These are phyloP conservation scores for Podila verticillata DNA, from an alignment of 192 early-diverging fungal species.

Conservation along the genomic window DNA sequence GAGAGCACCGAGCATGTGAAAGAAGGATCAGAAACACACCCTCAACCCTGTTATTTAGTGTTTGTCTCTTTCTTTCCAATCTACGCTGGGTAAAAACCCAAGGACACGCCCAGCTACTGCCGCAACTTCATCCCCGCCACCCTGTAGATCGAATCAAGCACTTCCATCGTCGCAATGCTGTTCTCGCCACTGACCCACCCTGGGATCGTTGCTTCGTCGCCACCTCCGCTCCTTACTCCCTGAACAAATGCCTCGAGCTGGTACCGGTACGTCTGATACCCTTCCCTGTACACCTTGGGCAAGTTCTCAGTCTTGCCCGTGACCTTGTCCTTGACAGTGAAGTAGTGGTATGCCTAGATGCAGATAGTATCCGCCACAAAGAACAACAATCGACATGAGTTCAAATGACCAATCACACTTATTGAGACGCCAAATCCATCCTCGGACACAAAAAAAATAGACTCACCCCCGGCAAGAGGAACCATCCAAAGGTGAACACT, in stretches of 20 bases:
- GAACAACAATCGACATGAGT: too few species aligned
- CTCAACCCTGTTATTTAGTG: too few species aligned
- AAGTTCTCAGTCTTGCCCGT: constrained; percentile 32
- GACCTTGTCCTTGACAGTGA: constrained; percentile 38
- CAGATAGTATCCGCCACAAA: too few species aligned
- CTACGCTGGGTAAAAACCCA: too few species aligned
- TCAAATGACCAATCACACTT: too few species aligned
- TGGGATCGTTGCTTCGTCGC: constrained; percentile 11
- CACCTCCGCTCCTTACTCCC: constrained; percentile 20
- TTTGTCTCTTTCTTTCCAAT: too few species aligned
- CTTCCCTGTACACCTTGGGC: constrained; percentile 36
- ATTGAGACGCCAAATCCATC: too few species aligned
- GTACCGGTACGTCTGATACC: constrained; percentile 36
- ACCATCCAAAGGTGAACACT: constrained; percentile 43
- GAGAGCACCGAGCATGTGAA: too few species aligned
- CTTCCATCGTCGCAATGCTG: constrained; percentile 33
- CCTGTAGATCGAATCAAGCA: constrained; percentile 34
- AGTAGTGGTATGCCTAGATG: constrained; percentile 40
- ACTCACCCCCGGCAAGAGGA: constrained; percentile 23
- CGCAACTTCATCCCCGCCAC: constrained; percentile 23
- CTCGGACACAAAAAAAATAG: background rate
- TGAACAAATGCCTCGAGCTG: constrained; percentile 50
- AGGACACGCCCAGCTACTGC: constrained; percentile 7
- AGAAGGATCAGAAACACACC: too few species aligned
- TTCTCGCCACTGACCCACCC: constrained; percentile 48